These are phyloP conservation scores for Salix viminalis DNA, from an alignment of 345 rosid genomes.

Conservation along the genomic window DNA sequence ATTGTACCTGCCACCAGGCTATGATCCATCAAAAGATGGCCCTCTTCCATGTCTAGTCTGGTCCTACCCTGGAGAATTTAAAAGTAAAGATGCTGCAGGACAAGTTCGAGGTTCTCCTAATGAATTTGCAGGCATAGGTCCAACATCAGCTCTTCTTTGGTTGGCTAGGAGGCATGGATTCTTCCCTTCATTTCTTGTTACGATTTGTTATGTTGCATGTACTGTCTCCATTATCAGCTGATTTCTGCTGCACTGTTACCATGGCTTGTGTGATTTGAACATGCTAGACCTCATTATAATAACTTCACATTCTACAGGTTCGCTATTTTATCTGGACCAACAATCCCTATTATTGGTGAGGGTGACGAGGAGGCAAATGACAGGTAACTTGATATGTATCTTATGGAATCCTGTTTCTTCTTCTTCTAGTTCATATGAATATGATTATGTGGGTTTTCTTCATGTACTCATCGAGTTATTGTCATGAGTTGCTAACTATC, in stretches of 20 bases:
- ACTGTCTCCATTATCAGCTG: neutral
- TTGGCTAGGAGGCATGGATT: constrained; percentile 80
- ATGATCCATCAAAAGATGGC: constrained; percentile 83
- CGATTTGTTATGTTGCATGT: constrained; percentile 5
- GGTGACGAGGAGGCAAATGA: constrained; percentile 98
- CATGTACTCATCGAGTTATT: neutral
- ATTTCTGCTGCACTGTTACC: constrained; percentile 10
- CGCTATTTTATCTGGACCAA: constrained; percentile 94
- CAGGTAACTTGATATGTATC: constrained; percentile 42
- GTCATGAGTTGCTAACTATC: neutral
- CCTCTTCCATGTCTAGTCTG: constrained; percentile 93
- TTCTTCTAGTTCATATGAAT: neutral
- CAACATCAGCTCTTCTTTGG: constrained; percentile 96
- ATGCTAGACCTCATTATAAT: constrained; percentile 17
- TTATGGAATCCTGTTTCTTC: neutral
- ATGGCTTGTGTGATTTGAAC: constrained; percentile 9
- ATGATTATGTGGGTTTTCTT: neutral
- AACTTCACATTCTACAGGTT: constrained; percentile 46
- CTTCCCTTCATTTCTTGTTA: constrained; percentile 3
- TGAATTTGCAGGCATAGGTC: constrained; percentile 91
- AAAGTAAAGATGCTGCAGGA: constrained; percentile 98
- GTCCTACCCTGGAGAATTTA: constrained; percentile 99
- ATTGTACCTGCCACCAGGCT: constrained; percentile 82
- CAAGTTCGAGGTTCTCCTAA: constrained; percentile 99
- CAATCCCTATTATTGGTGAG: constrained; percentile 96